These are phyloP conservation scores for Blastobotrys mokoenaii DNA, from an alignment of 805 yeast genomes.

Conservation along the genomic window DNA sequence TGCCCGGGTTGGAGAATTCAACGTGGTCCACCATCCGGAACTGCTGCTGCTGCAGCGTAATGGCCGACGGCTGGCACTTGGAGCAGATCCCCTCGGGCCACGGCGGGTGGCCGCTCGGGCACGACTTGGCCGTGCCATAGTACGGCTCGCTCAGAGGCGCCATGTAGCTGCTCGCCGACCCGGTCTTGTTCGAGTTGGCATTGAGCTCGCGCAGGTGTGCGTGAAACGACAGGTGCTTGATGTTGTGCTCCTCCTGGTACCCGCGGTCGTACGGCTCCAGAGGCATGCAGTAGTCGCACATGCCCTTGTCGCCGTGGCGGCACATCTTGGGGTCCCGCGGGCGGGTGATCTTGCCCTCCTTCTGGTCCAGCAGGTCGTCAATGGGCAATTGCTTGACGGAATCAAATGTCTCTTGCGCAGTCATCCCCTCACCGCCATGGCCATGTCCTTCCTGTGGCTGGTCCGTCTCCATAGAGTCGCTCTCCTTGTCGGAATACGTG, in stretches of 20 bases:
- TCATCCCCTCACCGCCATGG: too few species aligned
- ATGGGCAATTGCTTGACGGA: conserved; percentile 49
- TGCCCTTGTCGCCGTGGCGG: conserved; percentile 84
- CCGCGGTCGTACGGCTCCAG: conserved; percentile 88
- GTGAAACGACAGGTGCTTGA: conserved; percentile 85
- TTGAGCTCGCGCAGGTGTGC: conserved; percentile 69
- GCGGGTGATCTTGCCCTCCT: conserved; percentile 67
- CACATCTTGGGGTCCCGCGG: conserved; percentile 51
- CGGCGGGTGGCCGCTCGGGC: conserved; percentile 78
- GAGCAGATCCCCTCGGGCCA: conserved; percentile 96
- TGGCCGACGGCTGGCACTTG: conserved; percentile 93
- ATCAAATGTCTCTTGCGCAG: conserved; percentile 16
- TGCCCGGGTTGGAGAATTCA: conserved; percentile 67
- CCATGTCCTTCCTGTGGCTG: conserved; percentile 3
- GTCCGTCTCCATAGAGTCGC: conserved; percentile 3
- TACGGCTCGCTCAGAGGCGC: conserved; percentile 70
- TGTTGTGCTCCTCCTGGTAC: conserved; percentile 63
- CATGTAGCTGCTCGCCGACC: conserved; percentile 55
- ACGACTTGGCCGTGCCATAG: conserved; percentile 50
- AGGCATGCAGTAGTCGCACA: conserved; percentile 97
- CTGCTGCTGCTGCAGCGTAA: conserved; percentile 80
- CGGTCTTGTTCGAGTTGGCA: conserved; percentile 49
- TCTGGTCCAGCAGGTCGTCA: conserved; percentile 57
- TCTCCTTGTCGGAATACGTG: conserved; percentile 24
- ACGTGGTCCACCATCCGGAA: conserved; percentile 98